Evolutionary conservation across 441 rosid genomes (phyloP), one percentile per base, ranked within the genome.

Genomic region (Populus hybrid): DNA sequence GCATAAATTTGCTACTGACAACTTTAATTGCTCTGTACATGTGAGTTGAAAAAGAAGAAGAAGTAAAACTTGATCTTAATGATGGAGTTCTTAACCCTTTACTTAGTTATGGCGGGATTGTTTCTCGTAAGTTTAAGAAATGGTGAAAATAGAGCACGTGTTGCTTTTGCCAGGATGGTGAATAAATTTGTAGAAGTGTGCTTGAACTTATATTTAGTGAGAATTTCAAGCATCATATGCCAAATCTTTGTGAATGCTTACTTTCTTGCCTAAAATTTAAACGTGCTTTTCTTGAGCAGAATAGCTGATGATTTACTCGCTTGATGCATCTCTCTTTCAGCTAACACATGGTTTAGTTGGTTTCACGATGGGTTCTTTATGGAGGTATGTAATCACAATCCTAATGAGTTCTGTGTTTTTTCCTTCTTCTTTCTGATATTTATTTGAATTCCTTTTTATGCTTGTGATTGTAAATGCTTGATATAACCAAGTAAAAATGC

Each of bases 291-390:
- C 9, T 46, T 30, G 2, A n/a, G 24, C 35, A 38, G 35, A 42
- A 69, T 35, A 70, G 42, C 64, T 75, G 71, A 24, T 75, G 38
- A 65, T 74, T 6, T 36, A 2, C 24, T 67, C 40, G 69, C 69
- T 76, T 74, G 40, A 38, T 59, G 36, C 46, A 23, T 78, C 23
- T 76, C 70, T 74, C 14, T 76, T 80, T 84, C 92, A 95, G 99
- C 90, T 95, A 82, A 90, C 87, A 12, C 95, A 91, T 86, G 99
- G 99, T 32, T 68, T 91, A 72, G 87, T 91, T 77, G 99, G 99
- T 73, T 90, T 92, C 69, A 82, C 93, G 5, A 89, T 95, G 85
- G 99, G 98, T 73, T 85, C 93, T 65, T 73, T 93, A 74, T 93
- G 98, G 99, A 93, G 97, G 99, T 95, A 85, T 68, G 78, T 30